Base-by-base conservation (phyloP, 2,329 filamentous ascomycete species). In the Fusarium sp. region DNA sequence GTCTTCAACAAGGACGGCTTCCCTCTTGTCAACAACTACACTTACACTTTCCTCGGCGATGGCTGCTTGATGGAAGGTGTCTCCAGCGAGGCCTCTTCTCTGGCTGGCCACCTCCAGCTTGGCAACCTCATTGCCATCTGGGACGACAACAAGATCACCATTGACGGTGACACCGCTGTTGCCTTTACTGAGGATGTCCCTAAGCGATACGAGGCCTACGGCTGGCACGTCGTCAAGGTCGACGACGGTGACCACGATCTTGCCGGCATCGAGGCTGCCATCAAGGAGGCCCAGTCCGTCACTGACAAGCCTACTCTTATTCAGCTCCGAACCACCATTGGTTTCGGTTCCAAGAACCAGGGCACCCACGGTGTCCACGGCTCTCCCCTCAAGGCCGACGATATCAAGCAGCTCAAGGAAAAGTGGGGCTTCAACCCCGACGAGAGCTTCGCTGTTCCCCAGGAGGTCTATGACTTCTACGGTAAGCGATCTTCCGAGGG, bases 31-130 rank as follows among this genome's bases (percentile, higher is more conserved):
- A 92, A 97, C 90, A 98, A 98, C 92, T 91, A 98, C 90, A 99
- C 96, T 82, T 99, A 95, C 87, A 86, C 84, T 85, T 97, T 98
- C 90, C 93, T 99, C 82, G 96, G 96, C 82, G 96, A 99, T 88
- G 96, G 96, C 76, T 99, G 96, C 86, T 90, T 97, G 85, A 97
- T 97, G 95, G 96, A 99, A 89, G 96, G 96, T 89, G 89, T 99
- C 86, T 94, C 96, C 76, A 90, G 90, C 81, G 96, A 99, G 88
- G 95, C 96, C 79, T 94, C 89, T 77, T 97, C 94, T 69, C 89
- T 94, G 77, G 96, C 96, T 77, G 96, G 96, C 81, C 96, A 99
- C 87, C 89, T 98, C 84, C 93, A 98, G 89, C 91, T 99, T 75
- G 96, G 95, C 82, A 99, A 98, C 89, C 88, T 99, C 80, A 98